These are phyloP conservation scores for Malbranchea cinnamomea DNA, from an alignment of 2,329 filamentous ascomycete genomes.

Conservation along the genomic window DNA sequence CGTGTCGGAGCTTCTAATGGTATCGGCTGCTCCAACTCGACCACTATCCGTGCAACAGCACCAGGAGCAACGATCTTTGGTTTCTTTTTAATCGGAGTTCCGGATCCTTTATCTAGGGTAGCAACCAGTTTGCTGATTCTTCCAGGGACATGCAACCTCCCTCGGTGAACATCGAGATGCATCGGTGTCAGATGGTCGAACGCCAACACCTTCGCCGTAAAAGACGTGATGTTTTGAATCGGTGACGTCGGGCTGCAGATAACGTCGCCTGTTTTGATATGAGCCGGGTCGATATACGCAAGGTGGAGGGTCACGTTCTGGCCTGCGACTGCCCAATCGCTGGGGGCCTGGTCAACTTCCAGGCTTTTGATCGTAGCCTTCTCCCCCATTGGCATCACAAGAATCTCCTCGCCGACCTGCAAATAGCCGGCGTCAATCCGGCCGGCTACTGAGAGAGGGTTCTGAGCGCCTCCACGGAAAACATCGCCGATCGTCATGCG, in stretches of 20 bases:
- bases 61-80: slow-evolving; percentile 72
- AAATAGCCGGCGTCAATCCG: slow-evolving; percentile 71
- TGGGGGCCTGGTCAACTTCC: slow-evolving; percentile 55
- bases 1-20: slow-evolving; percentile 68
- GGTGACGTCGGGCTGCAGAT: slow-evolving; percentile 57
- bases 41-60: slow-evolving; percentile 57
- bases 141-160: slow-evolving; percentile 64
- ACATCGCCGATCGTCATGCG: slow-evolving; percentile 80
- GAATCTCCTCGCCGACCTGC: slow-evolving; percentile 66
- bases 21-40: slow-evolving; percentile 58
- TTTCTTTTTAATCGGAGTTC: slow-evolving; percentile 63
- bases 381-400: slow-evolving; percentile 69
- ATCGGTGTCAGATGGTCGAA: slow-evolving; percentile 85
- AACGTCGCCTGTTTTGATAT: slow-evolving; percentile 73
- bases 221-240: slow-evolving; percentile 54
- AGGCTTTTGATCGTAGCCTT: slow-evolving; percentile 68
- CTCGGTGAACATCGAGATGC: slow-evolving; percentile 76
- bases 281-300: slow-evolving; percentile 66
- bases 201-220: slow-evolving; percentile 71
- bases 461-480: slow-evolving; percentile 63
- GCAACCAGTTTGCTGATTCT: slow-evolving; percentile 58
- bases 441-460: slow-evolving; percentile 71
- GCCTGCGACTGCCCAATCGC: slow-evolving; percentile 84
- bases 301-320: slow-evolving; percentile 80
- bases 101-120: slow-evolving; percentile 63